Conservation (phyloP, 805 yeast species). For the Saturnispora diversa region DNA sequence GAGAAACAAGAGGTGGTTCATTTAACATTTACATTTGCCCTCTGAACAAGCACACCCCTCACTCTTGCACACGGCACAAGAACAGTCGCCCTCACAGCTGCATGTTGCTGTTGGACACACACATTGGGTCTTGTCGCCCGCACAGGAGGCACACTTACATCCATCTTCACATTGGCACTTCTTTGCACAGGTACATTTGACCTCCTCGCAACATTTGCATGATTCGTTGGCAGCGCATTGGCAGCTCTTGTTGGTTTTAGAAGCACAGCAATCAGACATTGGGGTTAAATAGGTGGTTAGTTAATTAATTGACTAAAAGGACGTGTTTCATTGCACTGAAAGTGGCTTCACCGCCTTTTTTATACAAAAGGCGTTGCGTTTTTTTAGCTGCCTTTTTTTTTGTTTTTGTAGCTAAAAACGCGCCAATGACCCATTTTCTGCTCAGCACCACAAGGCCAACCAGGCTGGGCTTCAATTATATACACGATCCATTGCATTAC, state of each 20-base stretch:
- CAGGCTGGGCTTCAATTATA: too few species aligned
- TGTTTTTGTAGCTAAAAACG: too few species aligned
- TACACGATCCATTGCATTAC: too few species aligned
- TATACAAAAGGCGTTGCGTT: slow-evolving; percentile 5
- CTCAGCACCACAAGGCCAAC: too few species aligned
- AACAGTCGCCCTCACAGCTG: slow-evolving; percentile 9
- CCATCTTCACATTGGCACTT: slow-evolving; percentile 12
- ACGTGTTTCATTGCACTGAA: too few species aligned
- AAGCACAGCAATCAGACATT: slow-evolving; percentile 3
- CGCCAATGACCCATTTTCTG: too few species aligned
- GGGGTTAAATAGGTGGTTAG: not conserved
- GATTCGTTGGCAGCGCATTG: slow-evolving; percentile 1
- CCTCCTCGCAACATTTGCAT: slow-evolving; percentile 2
- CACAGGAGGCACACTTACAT: slow-evolving; percentile 12
- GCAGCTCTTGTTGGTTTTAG: not conserved
- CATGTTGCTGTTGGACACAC: slow-evolving; percentile 12
- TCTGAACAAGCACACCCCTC: slow-evolving; percentile 5
- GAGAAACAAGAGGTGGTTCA: too few species aligned
- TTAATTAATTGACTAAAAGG: too few species aligned
- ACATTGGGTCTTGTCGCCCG: slow-evolving; percentile 9
- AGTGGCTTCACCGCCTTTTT: too few species aligned
- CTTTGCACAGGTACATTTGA: slow-evolving; percentile 13
- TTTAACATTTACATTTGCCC: not conserved
- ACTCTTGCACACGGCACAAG: slow-evolving; percentile 9
- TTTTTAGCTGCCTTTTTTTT: too few species aligned